Conservation (phyloP, 768 basidiomycete genomes). For the Xerocomellus amylosporus region DNA sequence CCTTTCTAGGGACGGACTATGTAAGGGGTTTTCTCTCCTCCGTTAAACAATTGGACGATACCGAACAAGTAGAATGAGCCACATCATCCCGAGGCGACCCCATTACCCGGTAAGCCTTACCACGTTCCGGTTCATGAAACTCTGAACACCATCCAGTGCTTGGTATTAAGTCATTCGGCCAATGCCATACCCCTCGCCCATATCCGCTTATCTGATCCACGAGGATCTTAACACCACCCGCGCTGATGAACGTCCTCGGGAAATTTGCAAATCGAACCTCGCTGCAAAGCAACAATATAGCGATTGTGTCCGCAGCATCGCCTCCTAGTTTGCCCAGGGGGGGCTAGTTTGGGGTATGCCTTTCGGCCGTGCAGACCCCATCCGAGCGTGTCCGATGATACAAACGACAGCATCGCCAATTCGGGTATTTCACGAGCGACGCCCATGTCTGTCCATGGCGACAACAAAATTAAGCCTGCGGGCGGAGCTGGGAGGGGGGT, state of each 20-base stretch:
- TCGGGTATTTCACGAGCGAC: slow-evolving; percentile 7
- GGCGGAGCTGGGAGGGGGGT: slow-evolving; percentile 9
- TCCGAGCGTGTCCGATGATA: slow-evolving; percentile 27
- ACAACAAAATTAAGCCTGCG: slow-evolving; percentile 17
- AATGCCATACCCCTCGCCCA: slow-evolving; percentile 28
- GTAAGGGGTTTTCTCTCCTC: slow-evolving; percentile 4
- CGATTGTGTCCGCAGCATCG: slow-evolving; percentile 41
- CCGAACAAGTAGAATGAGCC: slow-evolving; percentile 21
- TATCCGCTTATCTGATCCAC: slow-evolving; percentile 38
- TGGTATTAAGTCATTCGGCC: slow-evolving; percentile 27
- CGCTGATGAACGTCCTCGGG: slow-evolving; percentile 33
- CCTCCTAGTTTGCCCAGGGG: slow-evolving; percentile 38
- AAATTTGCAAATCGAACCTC: slow-evolving; percentile 34
- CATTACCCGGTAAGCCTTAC: slow-evolving; percentile 45
- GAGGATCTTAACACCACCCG: slow-evolving; percentile 32
- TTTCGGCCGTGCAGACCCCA: slow-evolving; percentile 21
- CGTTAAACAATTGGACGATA: slow-evolving; percentile 11
- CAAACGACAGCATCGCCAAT: slow-evolving; percentile 9
- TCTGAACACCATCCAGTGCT: slow-evolving; percentile 30
- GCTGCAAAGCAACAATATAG: slow-evolving; percentile 45
- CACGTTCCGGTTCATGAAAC: slow-evolving; percentile 54
- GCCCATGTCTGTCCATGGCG: slow-evolving; percentile 18
- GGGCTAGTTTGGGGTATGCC: slow-evolving; percentile 38
- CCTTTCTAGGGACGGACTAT: slow-evolving; percentile 6
- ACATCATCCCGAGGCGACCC: slow-evolving; percentile 34